Conservation (phyloP, 2,329 filamentous ascomycete genomes). For the Monilinia fructigena region DNA sequence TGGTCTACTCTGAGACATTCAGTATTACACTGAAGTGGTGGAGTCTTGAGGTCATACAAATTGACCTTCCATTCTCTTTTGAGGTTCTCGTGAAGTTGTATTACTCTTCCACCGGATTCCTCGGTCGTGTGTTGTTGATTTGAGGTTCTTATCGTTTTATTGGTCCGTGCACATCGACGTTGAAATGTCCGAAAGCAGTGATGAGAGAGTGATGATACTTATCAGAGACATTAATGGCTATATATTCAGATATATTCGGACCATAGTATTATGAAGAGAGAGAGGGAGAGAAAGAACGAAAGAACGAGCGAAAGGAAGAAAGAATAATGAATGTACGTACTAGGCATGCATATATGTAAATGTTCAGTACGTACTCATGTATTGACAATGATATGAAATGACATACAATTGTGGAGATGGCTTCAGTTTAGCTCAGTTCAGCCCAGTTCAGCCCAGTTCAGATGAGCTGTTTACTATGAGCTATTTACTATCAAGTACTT, state of each 20-base stretch:
- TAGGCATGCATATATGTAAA: too few relatives aligned
- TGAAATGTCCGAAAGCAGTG: neutral
- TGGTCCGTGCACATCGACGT: slow-evolving; percentile 9
- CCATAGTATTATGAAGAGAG: too few relatives aligned
- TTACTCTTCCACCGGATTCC: slow-evolving; percentile 19
- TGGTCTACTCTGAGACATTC: slow-evolving; percentile 23
- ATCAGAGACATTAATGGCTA: too few relatives aligned
- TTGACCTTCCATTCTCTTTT: slow-evolving; percentile 15
- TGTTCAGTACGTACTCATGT: too few relatives aligned
- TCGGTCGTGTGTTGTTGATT: slow-evolving; percentile 22
- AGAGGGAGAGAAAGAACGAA: too few relatives aligned
- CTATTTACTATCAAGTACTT: neutral
- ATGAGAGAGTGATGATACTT: too few relatives aligned
- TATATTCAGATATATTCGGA: too few relatives aligned
- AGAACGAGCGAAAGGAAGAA: too few relatives aligned
- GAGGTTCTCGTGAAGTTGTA: slow-evolving; percentile 15
- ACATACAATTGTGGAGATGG: neutral
- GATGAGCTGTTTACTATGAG: neutral
- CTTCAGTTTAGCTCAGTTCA: neutral
- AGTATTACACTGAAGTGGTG: slow-evolving; percentile 24
- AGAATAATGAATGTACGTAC: too few relatives aligned
- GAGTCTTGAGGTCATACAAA: slow-evolving; percentile 19
- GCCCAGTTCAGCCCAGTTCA: neutral
- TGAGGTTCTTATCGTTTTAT: neutral
- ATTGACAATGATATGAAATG: neutral